These are phyloP conservation scores for Marasmius fiardii DNA, from an alignment of 1,284 basidiomycete species.

Conservation along the genomic window DNA sequence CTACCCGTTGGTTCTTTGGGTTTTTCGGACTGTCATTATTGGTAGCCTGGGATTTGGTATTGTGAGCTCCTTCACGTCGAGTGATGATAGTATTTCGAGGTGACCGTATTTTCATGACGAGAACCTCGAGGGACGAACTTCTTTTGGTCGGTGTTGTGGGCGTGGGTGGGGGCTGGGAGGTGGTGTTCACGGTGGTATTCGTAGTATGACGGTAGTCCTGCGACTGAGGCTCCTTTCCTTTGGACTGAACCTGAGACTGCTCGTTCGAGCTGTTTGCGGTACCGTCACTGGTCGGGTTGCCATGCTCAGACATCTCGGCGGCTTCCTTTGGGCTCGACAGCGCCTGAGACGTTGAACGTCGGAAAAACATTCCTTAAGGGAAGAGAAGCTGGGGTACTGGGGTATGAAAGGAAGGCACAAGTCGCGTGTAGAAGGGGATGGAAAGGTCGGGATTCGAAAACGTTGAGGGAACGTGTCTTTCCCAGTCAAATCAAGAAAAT, in stretches of 20 bases:
- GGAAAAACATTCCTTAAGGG: neutral
- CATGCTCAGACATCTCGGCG: neutral
- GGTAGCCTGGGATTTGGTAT: neutral
- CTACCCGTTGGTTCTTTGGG: slow-evolving; percentile 29
- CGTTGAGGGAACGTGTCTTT: neutral
- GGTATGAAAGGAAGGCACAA: neutral
- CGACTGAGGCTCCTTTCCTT: neutral
- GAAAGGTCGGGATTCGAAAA: neutral
- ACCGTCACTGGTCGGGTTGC: neutral
- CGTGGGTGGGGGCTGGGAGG: neutral
- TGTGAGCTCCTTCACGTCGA: neutral
- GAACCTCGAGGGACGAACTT: neutral
- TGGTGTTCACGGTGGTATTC: neutral
- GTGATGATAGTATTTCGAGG: neutral
- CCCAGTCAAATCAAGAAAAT: too few species aligned
- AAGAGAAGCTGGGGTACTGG: neutral
- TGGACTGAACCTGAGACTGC: neutral
- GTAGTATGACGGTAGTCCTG: neutral
- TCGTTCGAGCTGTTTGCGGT: neutral
- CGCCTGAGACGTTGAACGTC: neutral
- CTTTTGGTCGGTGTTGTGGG: neutral
- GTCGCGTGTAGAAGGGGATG: neutral
- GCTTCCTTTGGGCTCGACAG: neutral
- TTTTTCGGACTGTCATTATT: slow-evolving; percentile 3
- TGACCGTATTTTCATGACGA: neutral